Conservation (phyloP, 2,329 filamentous ascomycete species). For the Fusarium decemcellulare region DNA sequence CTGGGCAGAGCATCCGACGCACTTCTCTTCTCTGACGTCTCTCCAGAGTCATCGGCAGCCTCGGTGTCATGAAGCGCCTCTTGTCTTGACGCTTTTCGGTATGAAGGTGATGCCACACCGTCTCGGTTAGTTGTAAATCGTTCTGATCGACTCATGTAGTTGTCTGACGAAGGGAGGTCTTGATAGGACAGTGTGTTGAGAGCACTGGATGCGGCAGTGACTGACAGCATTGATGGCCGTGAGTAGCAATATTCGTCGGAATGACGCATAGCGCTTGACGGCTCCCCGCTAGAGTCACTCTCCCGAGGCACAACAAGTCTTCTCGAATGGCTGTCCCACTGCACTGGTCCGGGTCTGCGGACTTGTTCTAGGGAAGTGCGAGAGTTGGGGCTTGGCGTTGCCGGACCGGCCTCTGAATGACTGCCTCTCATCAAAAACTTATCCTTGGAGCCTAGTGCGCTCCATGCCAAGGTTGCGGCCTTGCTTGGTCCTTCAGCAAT, state of each 20-base stretch:
- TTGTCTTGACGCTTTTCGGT: slow-evolving; percentile 36
- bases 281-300: slow-evolving; percentile 48
- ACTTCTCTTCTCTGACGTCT: slow-evolving; percentile 35
- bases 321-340: slow-evolving; percentile 70
- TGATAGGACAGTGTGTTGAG: slow-evolving; percentile 55
- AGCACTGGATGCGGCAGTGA: slow-evolving; percentile 71
- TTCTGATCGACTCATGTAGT: slow-evolving; percentile 33
- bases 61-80: slow-evolving; percentile 31
- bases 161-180: slow-evolving; percentile 39
- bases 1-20: slow-evolving; percentile 29
- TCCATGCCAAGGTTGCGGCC: slow-evolving; percentile 76
- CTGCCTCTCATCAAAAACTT: slow-evolving; percentile 45
- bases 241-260: slow-evolving; percentile 57
- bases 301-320: slow-evolving; percentile 62
- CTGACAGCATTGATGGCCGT: slow-evolving; percentile 63
- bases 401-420: slow-evolving; percentile 42
- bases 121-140: slow-evolving; percentile 22
- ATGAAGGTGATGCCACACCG: slow-evolving; percentile 23
- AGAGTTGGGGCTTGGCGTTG: slow-evolving; percentile 35
- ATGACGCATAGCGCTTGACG: slow-evolving; percentile 51
- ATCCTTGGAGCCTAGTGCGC: slow-evolving; percentile 59
- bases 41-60: slow-evolving; percentile 41
- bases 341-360: slow-evolving; percentile 52
- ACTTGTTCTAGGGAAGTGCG: slow-evolving; percentile 51
- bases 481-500: slow-evolving; percentile 70